Conservation (phyloP, 2,329 filamentous ascomycete species). For the Exophiala oligosperma region DNA sequence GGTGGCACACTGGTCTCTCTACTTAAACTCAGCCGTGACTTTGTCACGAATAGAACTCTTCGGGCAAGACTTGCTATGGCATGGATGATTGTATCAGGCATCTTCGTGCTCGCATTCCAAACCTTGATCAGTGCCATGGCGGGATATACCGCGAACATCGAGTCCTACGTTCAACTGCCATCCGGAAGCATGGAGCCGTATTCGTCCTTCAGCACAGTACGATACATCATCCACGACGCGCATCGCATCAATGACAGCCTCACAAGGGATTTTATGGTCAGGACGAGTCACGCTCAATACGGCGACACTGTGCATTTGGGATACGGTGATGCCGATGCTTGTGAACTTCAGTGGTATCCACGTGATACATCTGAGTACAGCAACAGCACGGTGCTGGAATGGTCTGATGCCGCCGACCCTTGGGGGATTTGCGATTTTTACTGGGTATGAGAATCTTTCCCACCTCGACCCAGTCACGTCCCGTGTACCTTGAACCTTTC, state of each 20-base stretch:
- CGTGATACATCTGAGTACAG: neutral
- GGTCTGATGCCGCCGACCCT: neutral
- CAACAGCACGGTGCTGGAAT: neutral
- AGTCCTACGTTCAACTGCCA: constrained; percentile 24
- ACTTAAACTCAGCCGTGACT: constrained; percentile 32
- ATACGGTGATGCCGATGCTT: neutral
- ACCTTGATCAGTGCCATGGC: constrained; percentile 39
- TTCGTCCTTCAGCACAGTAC: constrained; percentile 27
- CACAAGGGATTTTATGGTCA: constrained; percentile 8
- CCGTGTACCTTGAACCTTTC: neutral
- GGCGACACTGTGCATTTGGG: constrained; percentile 1
- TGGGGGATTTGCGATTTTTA: neutral
- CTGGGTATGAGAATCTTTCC: neutral
- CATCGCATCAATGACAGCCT: constrained; percentile 9
- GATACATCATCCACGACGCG: constrained; percentile 24
- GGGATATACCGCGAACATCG: constrained; percentile 38
- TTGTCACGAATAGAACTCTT: constrained; percentile 19
- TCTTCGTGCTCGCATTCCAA: constrained; percentile 35
- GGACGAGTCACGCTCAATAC: neutral
- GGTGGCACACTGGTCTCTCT: constrained; percentile 30
- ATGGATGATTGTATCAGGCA: constrained; percentile 35
- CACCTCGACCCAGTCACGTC: neutral
- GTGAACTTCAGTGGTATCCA: constrained; percentile 4
- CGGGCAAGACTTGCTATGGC: constrained; percentile 31
- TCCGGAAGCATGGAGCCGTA: constrained; percentile 32